A percentile compares a stretch with the other conserved stretches of the same genome.
Conservation (phyloP, 225 moss, liverwort and hornwort genomes). For the Bryoerythrophyllum caledonicum region DNA sequence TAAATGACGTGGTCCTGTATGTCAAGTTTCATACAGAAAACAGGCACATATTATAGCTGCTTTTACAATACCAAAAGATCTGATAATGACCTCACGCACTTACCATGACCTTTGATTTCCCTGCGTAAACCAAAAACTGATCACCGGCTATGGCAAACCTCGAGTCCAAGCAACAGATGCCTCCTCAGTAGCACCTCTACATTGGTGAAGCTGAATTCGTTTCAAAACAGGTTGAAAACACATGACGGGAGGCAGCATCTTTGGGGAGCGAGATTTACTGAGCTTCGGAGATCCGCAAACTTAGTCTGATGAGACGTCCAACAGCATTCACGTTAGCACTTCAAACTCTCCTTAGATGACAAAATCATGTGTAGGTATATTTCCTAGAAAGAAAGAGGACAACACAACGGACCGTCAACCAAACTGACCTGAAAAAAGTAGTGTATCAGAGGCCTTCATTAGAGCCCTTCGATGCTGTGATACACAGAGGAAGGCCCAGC, state of each 20-base stretch:
- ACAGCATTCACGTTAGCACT: constrained; percentile 19
- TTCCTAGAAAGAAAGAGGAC: background rate
- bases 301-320: constrained; percentile 24
- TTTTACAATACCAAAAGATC: constrained; percentile 4
- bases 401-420: background rate
- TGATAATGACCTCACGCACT: background rate
- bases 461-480: constrained; percentile 23
- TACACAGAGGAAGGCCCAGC: constrained; percentile 45
- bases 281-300: constrained; percentile 21
- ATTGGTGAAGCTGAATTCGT: background rate
- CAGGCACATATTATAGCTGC: background rate
- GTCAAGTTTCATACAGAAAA: constrained; percentile 15
- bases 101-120: background rate
- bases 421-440: constrained; percentile 21
- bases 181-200: background rate
- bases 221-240: constrained; percentile 14
- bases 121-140: constrained; percentile 22
- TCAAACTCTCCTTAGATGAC: background rate
- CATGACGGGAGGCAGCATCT: background rate
- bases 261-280: background rate
- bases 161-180: background rate
- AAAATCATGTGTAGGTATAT: background rate
- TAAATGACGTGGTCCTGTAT: constrained; percentile 6
- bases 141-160: background rate
- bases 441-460: constrained; percentile 23